Percentiles rank a stretch among this genome's conserved stretches.
These are phyloP conservation scores for Syncephalastrum sp. DNA, from an alignment of 371 early-diverging fungal species.

Conservation along the genomic window DNA sequence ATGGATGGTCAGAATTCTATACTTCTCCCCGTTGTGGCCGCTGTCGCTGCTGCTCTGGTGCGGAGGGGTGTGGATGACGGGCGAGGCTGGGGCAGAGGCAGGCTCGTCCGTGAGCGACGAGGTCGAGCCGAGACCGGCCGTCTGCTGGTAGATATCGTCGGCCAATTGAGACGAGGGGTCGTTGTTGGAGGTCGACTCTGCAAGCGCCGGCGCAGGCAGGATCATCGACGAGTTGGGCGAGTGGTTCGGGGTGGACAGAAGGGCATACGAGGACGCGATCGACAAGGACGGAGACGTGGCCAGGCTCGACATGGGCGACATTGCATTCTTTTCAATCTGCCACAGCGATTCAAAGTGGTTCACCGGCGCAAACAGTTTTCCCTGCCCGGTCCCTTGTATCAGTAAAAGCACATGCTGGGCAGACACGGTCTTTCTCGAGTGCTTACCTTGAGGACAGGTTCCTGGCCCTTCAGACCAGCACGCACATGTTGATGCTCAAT, in stretches of 20 bases:
- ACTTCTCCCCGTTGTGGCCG: conserved; percentile 24
- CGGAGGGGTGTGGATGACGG: conserved; percentile 34
- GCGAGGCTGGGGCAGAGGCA: conserved; percentile 36
- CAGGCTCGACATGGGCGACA: conserved; percentile 48
- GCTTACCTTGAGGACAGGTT: conserved; percentile 45
- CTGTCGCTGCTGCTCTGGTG: conserved; percentile 11
- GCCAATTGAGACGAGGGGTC: conserved; percentile 22
- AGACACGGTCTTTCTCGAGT: neutral
- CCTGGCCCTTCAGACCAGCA: conserved; percentile 46
- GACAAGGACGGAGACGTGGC: conserved; percentile 53
- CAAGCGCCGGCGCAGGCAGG: conserved; percentile 39
- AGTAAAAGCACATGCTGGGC: conserved; percentile 1
- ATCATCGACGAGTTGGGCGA: conserved; percentile 51
- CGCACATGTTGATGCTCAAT: conserved; percentile 39
- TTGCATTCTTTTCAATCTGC: conserved; percentile 48
- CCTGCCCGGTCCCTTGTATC: conserved; percentile 15
- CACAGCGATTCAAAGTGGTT: conserved; percentile 47
- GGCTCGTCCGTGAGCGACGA: conserved; percentile 30
- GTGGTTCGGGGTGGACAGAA: conserved; percentile 46
- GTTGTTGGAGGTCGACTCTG: conserved; percentile 25
- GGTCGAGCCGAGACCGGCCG: conserved; percentile 32
- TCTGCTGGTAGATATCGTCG: conserved; percentile 35
- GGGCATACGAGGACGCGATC: conserved; percentile 55
- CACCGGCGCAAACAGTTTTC: conserved; percentile 48
- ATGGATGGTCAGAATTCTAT: conserved; percentile 49